Evolutionary conservation across 1,284 basidiomycete species (phyloP).

Genomic region (Ganoderma lingzhi): DNA sequence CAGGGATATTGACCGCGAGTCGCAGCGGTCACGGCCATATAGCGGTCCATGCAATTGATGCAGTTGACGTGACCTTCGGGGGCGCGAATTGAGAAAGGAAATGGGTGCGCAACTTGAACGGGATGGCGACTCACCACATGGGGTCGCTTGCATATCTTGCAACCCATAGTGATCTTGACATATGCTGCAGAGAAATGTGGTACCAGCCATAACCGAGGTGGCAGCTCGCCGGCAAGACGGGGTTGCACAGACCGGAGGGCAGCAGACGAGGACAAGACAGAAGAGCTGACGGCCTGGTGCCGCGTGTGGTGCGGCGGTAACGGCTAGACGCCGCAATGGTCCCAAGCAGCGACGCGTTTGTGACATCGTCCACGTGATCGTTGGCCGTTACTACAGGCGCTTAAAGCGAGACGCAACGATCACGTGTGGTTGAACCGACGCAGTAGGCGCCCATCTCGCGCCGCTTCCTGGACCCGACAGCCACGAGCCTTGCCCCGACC

Average conservation of each 20-base stretch:
- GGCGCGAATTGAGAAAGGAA: not conserved
- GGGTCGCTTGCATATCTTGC: slow-evolving; percentile 17
- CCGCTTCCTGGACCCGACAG: not conserved
- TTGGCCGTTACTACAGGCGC: not conserved
- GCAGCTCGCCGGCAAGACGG: not conserved
- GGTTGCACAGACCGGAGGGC: not conserved
- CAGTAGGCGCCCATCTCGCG: slow-evolving; percentile 14
- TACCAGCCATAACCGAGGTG: not conserved
- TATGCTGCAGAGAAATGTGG: slow-evolving; percentile 18
- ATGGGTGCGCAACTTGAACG: not conserved
- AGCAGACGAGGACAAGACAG: not conserved
- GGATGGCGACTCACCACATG: slow-evolving; percentile 21
- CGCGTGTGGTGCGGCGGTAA: slow-evolving; percentile 1
- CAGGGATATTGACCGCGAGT: slow-evolving; percentile 12
- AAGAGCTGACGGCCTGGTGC: not conserved
- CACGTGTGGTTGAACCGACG: slow-evolving; percentile 26
- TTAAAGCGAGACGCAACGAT: slow-evolving; percentile 19
- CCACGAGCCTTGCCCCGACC: slow-evolving; percentile 7
- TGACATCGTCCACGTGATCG: slow-evolving; percentile 2
- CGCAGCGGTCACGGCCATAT: not conserved
- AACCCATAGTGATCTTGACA: slow-evolving; percentile 24
- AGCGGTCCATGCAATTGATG: slow-evolving; percentile 13
- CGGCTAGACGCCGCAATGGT: not conserved
- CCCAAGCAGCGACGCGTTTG: not conserved
- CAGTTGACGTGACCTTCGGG: slow-evolving; percentile 24